These are phyloP conservation scores for Euphorbia pulcherrima DNA, from an alignment of 345 rosid genomes.

Conservation along the genomic window DNA sequence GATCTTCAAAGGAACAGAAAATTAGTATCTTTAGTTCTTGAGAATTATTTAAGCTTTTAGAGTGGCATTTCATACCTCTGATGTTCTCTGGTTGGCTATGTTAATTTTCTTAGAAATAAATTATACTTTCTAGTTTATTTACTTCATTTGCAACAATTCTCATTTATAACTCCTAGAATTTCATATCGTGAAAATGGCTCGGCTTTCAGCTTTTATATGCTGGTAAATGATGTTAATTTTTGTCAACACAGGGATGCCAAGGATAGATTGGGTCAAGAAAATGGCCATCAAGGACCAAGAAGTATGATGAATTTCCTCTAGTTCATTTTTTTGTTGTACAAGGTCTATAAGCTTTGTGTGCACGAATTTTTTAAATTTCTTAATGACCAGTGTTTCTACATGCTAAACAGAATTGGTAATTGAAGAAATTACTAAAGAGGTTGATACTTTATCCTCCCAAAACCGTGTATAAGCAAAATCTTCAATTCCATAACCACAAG, in stretches of 20 bases:
- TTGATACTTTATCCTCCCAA: slow-evolving; percentile 30
- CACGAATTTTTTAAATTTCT: background rate
- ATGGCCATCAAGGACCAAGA: no score
- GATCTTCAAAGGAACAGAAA: background rate
- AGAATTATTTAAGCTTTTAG: background rate
- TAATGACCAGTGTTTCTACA: background rate
- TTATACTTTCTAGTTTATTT: background rate
- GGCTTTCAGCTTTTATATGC: background rate
- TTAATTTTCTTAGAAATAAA: background rate
- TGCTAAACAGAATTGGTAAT: slow-evolving; percentile 43
- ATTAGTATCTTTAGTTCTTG: background rate
- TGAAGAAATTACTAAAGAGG: slow-evolving; percentile 73
- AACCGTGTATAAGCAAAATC: slow-evolving; percentile 29
- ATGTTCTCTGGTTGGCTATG: background rate
- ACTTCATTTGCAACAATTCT: no score
- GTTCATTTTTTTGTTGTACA: background rate
- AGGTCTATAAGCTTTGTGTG: background rate
- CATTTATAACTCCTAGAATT: background rate
- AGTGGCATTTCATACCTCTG: no score
- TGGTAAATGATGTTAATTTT: background rate
- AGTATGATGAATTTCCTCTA: no score
- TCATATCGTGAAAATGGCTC: background rate
- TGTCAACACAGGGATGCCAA: no score
- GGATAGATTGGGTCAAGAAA: no score
- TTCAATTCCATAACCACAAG: slow-evolving; percentile 29